Conservation (phyloP, 1,284 basidiomycete genomes). For the Sanghuangporus weigelae region DNA sequence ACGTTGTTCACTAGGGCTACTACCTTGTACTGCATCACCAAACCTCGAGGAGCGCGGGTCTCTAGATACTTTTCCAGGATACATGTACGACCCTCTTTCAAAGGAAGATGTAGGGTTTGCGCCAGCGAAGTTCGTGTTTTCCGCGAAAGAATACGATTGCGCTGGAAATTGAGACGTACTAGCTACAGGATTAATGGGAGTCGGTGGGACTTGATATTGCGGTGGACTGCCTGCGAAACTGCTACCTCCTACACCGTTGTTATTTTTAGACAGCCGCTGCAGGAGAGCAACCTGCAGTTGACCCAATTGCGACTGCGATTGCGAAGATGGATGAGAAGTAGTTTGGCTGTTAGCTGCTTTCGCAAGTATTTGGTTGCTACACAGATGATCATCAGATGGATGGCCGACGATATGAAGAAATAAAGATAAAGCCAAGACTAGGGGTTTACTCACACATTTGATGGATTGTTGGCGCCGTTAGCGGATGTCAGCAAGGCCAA, state of each 20-base stretch:
- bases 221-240: conserved; percentile 18
- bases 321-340: conserved; percentile 22
- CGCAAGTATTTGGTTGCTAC: conserved; percentile 56
- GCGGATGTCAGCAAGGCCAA: conserved; percentile 59
- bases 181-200: conserved; percentile 25
- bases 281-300: conserved; percentile 60
- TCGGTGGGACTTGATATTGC: conserved; percentile 27
- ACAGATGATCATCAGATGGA: conserved; percentile 10
- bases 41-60: conserved; percentile 43
- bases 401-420: not conserved
- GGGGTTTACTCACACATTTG: conserved; percentile 24
- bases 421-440: not conserved
- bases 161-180: conserved; percentile 21
- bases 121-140: conserved; percentile 21
- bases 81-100: conserved; percentile 32
- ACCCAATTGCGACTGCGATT: conserved; percentile 37
- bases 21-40: conserved; percentile 32
- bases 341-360: conserved; percentile 33
- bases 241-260: conserved; percentile 35
- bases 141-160: conserved; percentile 11
- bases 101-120: conserved; percentile 30
- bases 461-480: conserved; percentile 37
- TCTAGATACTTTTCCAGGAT: conserved; percentile 33
- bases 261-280: conserved; percentile 65
- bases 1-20: not conserved